Evolutionary conservation across 2,329 filamentous ascomycete species (phyloP).

Genomic region (Aspergillus transmontanensis): DNA sequence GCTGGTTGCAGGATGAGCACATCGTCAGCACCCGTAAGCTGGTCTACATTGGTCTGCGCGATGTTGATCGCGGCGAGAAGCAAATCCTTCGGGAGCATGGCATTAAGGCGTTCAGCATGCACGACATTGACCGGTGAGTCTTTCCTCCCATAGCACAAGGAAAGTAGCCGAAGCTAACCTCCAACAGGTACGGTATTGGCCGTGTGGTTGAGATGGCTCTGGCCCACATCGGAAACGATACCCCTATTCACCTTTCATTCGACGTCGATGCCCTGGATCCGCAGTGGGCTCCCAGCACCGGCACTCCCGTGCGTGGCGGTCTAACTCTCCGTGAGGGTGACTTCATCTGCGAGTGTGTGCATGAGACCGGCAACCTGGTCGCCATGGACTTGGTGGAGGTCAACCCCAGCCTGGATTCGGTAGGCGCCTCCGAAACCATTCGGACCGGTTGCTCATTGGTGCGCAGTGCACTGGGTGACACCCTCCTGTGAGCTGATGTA

Average conservation of each 20-base stretch:
- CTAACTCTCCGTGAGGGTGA: constrained; percentile 93
- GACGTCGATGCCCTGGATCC: constrained; percentile 97
- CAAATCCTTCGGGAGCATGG: constrained; percentile 81
- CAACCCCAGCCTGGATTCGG: constrained; percentile 70
- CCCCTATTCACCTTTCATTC: constrained; percentile 94
- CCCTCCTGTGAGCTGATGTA: constrained; percentile 62
- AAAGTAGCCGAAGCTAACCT: constrained; percentile 4
- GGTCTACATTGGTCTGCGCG: constrained; percentile 93
- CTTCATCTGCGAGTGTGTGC: constrained; percentile 89
- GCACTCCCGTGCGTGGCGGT: constrained; percentile 90
- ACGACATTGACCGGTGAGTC: constrained; percentile 83
- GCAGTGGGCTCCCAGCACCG: constrained; percentile 93
- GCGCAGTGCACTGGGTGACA: constrained; percentile 89
- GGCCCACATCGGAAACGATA: constrained; percentile 89
- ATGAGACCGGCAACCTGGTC: constrained; percentile 75
- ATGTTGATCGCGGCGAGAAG: constrained; percentile 95
- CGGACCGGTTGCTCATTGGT: constrained; percentile 89
- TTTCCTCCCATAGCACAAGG: neutral
- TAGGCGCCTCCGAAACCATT: constrained; percentile 81
- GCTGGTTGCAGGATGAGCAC: constrained; percentile 73
- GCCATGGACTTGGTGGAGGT: constrained; percentile 84
- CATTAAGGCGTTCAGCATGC: constrained; percentile 98
- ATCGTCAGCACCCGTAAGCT: constrained; percentile 74
- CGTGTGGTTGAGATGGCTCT: constrained; percentile 98
- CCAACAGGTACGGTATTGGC: constrained; percentile 81